Evolutionary conservation across 2,329 filamentous ascomycete species (phyloP).

Genomic region (Aphanocladium album): DNA sequence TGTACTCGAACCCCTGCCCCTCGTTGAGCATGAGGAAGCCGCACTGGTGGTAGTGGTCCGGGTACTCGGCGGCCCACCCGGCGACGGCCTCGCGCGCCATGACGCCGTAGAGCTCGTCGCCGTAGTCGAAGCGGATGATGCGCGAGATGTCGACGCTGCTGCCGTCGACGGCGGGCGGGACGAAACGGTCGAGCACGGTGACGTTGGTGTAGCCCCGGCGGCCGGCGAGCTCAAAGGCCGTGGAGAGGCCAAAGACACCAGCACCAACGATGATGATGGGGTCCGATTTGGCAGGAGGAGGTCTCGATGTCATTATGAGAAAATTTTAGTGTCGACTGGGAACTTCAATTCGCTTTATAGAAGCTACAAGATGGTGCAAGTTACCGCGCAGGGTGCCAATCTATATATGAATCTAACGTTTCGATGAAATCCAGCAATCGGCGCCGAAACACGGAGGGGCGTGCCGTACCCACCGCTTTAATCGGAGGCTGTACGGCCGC

Average conservation of each 20-base stretch:
- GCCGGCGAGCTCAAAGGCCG: constrained; percentile 24
- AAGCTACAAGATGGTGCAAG: no score
- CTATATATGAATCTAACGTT: not conserved
- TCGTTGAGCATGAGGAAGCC: constrained; percentile 28
- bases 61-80: constrained; percentile 24
- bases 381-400: no score
- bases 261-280: constrained; percentile 26
- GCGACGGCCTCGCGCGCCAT: constrained; percentile 41
- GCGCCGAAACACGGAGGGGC: not conserved
- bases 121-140: constrained; percentile 53
- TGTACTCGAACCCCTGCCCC: constrained; percentile 18
- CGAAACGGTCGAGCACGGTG: constrained; percentile 31
- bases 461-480: not conserved
- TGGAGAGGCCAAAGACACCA: constrained; percentile 27
- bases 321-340: no score
- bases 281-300: constrained; percentile 13
- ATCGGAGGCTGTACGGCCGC: not conserved
- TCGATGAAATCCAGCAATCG: not conserved
- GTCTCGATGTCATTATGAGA: not conserved
- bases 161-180: constrained; percentile 32
- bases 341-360: no score
- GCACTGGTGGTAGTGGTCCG: constrained; percentile 25
- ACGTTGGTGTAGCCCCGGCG: constrained; percentile 27
- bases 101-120: constrained; percentile 54
- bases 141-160: constrained; percentile 39